Base-by-base conservation (phyloP, 352 stramenopile genomes). In the Thalassiosira hispida region DNA sequence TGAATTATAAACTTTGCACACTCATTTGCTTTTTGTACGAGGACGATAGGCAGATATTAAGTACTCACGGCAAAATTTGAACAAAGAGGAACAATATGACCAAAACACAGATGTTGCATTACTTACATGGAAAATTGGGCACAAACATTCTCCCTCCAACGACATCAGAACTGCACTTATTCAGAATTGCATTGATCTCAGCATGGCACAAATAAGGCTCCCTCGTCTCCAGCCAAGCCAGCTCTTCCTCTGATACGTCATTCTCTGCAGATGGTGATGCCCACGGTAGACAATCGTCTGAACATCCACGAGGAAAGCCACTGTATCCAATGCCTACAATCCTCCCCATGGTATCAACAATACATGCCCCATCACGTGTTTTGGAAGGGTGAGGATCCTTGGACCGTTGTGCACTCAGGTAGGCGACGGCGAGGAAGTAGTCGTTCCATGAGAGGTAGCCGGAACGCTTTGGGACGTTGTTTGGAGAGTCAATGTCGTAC, bases 271-370 rank as follows among this genome's bases (percentile, higher is more conserved):
- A 29, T 51, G 11, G 4, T 18, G 61, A 73, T 49, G 66, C 88
- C 97, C 97, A 99, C 35, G 97, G 97, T 40, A 99, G 90, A 0
- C 94, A 84, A 67, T 98, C 95, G 81, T 99, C 97, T 49, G 85
- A 93, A 87, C 97, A 99, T 42, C 96, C 96, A 53, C 96, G 93
- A 11, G 97, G 97, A 73, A 99, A 99, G 11, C 97, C 97, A 86
- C 98, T 98, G 91, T 99, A 99, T 22, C 97, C 97, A 74, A 99
- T 98, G 16, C 96, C 96, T 20, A 98, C 96, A 67, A 99, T 98
- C 67, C 97, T 96, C 29, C 79, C 73, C 65, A 97, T 97, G 33
- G 97, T 63, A 79, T 97, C 98, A 14, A 99, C 97, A 69, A 99
- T 98, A 71, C 96, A 99, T 14, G 97, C 96, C 5, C 96, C 97